A percentile compares a stretch with the other conserved stretches of the same genome.
Evolutionary conservation across 768 basidiomycete genomes (phyloP).

Genomic region (Antrodiella citrinella): DNA sequence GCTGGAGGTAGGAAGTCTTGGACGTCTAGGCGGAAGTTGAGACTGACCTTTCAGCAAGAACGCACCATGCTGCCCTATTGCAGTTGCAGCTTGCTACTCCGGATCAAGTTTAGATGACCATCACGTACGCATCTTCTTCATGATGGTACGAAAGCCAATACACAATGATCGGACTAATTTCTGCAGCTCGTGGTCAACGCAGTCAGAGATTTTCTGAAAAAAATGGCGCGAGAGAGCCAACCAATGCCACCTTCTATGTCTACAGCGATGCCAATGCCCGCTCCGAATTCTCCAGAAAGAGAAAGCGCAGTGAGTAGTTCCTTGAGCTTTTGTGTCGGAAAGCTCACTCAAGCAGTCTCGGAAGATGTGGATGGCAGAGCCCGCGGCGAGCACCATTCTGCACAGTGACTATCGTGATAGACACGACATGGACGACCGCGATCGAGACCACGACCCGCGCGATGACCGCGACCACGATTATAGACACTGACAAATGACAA

Average conservation of each 20-base stretch:
- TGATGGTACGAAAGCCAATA: no score
- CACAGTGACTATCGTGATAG: constrained; percentile 21
- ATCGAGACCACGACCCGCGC: constrained; percentile 24
- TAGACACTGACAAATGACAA: constrained; percentile 3
- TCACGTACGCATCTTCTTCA: no score
- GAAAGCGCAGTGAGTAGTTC: constrained; percentile 12
- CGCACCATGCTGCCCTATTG: constrained; percentile 78
- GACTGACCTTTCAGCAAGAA: constrained; percentile 37
- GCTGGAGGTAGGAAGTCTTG: constrained; percentile 51
- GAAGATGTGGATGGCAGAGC: constrained; percentile 27
- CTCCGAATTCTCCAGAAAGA: constrained; percentile 10
- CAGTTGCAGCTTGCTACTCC: constrained; percentile 70
- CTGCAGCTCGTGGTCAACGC: constrained; percentile 54
- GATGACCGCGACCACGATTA: constrained; percentile 2
- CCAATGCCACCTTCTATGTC: constrained; percentile 8
- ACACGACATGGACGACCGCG: no score
- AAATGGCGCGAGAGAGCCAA: constrained; percentile 29
- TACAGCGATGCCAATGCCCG: constrained; percentile 13
- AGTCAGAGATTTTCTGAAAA: constrained; percentile 63
- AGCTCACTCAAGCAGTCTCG: constrained; percentile 12
- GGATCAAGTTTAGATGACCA: constrained; percentile 80
- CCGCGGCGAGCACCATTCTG: constrained; percentile 21
- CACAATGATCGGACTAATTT: no score
- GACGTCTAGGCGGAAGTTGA: not conserved
- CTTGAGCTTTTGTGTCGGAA: no score